Base-by-base conservation (phyloP, 2,329 filamentous ascomycete species). In the Geosmithia putterillii region DNA sequence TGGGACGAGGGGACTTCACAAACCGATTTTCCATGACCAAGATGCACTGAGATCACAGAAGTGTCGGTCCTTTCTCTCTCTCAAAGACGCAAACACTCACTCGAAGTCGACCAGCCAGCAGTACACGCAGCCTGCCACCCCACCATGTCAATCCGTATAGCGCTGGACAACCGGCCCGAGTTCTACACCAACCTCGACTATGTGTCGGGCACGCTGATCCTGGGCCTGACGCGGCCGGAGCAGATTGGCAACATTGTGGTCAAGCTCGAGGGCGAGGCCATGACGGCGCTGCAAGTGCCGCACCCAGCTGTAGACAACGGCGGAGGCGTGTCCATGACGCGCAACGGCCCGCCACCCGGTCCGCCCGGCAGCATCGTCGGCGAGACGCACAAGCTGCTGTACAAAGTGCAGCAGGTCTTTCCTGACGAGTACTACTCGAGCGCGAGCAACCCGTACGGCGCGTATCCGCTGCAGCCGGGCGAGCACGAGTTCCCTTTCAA, bases 111-210 rank as follows among this genome's bases (percentile, higher is more conserved):
- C n/a, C n/a, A n/a, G n/a, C n/a, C n/a, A n/a, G n/a, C n/a, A n/a
- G n/a, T n/a, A n/a, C n/a, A n/a, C n/a, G n/a, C n/a, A n/a, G n/a
- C n/a, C n/a, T n/a, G n/a, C n/a, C n/a, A n/a, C n/a, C 32, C 36
- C 25, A 36, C 53, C 52, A 83, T 83, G 80, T 79, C 80, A 41
- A 75, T 85, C 54, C 71, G 75, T 47, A 77, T 87, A 53, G 64
- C 70, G 40, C 73, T 87, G 51, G 76, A 85, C 52, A 71, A 78
- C 53, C 73, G 73, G 42, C 79, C 79, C 50, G 73, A 79, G 51
- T 83, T 83, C 66, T 86, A 83, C 61, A 90, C 86, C 42, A 90
- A 90, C 57, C 77, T 89, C 53, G 86, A 90, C 60, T 65, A 74
- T 47, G 73, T 92, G 46, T 71, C 69, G 23, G 86, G 86, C 43